phyloP scores from a whole-genome alignment of 306 rosid species.

The Astragalus membranaceus region DNA sequence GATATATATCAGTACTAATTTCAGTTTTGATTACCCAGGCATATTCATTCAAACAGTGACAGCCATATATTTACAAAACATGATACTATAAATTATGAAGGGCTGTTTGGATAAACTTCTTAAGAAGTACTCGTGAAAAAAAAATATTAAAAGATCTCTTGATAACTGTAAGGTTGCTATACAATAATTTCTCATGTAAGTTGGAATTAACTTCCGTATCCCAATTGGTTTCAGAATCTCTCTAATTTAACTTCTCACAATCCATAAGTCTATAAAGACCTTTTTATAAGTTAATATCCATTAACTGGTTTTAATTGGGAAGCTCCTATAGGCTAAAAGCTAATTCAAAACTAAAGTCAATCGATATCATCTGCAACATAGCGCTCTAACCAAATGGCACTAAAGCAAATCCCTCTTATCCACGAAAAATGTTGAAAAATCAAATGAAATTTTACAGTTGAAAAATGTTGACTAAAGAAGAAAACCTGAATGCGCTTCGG shows the following conservation, averaged over 20 bases:
- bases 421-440: background rate
- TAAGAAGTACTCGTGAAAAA: too few relatives aligned
- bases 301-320: too few relatives aligned
- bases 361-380: background rate
- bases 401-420: background rate
- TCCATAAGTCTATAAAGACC: too few relatives aligned
- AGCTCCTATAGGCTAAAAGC: too few relatives aligned
- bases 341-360: background rate
- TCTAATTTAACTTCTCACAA: too few relatives aligned
- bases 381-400: background rate
- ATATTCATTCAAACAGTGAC: background rate
- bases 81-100: background rate
- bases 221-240: too few relatives aligned
- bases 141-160: too few relatives aligned
- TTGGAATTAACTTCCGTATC: too few relatives aligned
- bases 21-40: conserved; percentile 23
- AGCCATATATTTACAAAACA: background rate
- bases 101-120: too few relatives aligned
- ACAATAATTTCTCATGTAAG: too few relatives aligned
- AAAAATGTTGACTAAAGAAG: background rate
- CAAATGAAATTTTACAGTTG: background rate
- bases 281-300: too few relatives aligned
- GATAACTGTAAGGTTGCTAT: too few relatives aligned
- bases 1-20: conserved; percentile 38
- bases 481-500: conserved; percentile 40